A percentile compares a stretch with the other conserved stretches of the same genome.
These are phyloP conservation scores for Thecaphora thlaspeos DNA, from an alignment of 1,284 basidiomycete genomes.

Conservation along the genomic window DNA sequence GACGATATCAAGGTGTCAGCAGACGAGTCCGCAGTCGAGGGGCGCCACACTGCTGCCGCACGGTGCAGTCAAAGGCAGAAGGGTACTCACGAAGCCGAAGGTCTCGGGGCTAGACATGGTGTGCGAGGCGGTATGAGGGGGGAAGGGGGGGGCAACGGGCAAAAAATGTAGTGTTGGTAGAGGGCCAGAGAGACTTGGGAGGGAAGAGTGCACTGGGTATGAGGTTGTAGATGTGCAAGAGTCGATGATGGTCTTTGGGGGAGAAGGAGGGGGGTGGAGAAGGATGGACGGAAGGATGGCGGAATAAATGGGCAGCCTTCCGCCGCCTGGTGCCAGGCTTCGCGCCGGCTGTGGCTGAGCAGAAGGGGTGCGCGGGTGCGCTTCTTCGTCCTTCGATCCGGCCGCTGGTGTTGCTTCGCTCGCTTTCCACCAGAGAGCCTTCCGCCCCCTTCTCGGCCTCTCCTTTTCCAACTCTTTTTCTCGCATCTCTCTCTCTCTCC, in stretches of 20 bases:
- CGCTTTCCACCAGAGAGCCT: too few relatives aligned
- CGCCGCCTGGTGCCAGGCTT: too few relatives aligned
- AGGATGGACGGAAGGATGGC: too few relatives aligned
- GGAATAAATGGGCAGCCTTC: neutral
- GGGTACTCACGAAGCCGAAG: conserved; percentile 51
- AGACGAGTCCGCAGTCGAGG: too few relatives aligned
- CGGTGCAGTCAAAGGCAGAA: neutral
- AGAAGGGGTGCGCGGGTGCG: too few relatives aligned
- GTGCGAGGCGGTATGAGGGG: conserved; percentile 5
- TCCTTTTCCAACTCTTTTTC: neutral
- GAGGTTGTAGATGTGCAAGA: too few relatives aligned
- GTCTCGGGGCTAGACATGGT: conserved; percentile 54
- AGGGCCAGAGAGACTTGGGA: neutral
- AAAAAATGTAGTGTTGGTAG: conserved; percentile 1
- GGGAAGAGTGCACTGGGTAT: too few relatives aligned
- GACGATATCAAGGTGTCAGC: conserved; percentile 1
- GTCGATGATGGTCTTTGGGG: too few relatives aligned
- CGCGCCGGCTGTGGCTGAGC: too few relatives aligned
- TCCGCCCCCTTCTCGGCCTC: neutral
- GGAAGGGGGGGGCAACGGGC: too few relatives aligned
- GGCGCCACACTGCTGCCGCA: too few relatives aligned
- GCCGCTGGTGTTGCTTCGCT: neutral
- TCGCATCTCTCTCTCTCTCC: too few relatives aligned
- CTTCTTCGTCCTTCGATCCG: neutral
- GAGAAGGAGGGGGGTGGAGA: neutral